Evolutionary conservation across 176 grass and related monocot genomes (phyloP).

Genomic region (Puccinellia tenuiflora): DNA sequence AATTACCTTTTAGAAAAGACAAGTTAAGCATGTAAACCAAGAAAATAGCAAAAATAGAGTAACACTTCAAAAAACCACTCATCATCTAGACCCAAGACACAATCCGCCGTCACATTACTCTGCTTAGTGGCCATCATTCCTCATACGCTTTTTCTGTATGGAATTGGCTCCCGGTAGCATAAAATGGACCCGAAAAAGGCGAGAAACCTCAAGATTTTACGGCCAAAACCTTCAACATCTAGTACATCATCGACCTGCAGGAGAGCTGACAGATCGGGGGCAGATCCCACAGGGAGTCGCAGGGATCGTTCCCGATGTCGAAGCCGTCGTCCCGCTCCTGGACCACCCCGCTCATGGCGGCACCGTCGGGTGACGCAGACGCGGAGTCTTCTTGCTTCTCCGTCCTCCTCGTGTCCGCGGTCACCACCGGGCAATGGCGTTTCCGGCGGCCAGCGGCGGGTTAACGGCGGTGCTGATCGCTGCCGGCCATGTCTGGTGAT

Average conservation of each 20-base stretch:
- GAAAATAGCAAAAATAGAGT: neutral
- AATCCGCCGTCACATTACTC: slow-evolving; percentile 7
- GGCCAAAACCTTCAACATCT: slow-evolving; percentile 11
- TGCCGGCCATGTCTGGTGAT: slow-evolving; percentile 21
- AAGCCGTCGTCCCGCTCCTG: slow-evolving; percentile 24
- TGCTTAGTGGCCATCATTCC: slow-evolving; percentile 42
- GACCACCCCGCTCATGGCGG: slow-evolving; percentile 12
- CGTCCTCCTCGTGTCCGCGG: slow-evolving; percentile 30
- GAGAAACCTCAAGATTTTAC: neutral
- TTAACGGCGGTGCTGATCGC: slow-evolving; percentile 1
- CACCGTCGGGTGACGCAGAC: neutral
- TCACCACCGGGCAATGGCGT: neutral
- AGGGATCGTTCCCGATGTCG: slow-evolving; percentile 33
- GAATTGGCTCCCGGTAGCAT: slow-evolving; percentile 42
- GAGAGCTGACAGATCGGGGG: slow-evolving; percentile 45
- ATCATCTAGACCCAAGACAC: neutral
- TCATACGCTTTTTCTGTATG: slow-evolving; percentile 31
- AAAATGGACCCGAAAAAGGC: slow-evolving; percentile 17
- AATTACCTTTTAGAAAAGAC: neutral
- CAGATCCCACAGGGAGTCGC: slow-evolving; percentile 55
- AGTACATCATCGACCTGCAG: slow-evolving; percentile 46
- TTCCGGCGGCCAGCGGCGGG: neutral
- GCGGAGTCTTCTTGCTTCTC: slow-evolving; percentile 41
- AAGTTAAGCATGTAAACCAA: neutral
- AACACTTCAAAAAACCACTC: neutral